Evolutionary conservation across 2,329 filamentous ascomycete species (phyloP).

Genomic region (Aureobasidium subglaciale): DNA sequence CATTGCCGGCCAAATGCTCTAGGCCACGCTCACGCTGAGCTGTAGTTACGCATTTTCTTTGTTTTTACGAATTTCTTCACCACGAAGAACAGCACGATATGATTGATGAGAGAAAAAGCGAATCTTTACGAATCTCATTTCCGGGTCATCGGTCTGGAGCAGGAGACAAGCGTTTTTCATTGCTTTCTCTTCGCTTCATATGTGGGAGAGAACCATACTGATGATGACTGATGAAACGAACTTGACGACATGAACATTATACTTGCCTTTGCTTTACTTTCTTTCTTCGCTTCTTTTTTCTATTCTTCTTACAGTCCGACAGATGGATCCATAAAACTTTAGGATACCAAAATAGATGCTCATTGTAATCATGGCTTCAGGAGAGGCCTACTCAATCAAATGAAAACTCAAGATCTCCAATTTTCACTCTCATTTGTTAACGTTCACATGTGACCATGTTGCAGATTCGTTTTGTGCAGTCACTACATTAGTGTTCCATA

Average conservation of each 20-base stretch:
- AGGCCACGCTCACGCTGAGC: neutral
- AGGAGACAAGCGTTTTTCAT: neutral
- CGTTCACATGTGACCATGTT: too few species aligned
- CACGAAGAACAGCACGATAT: neutral
- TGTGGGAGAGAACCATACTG: constrained; percentile 1
- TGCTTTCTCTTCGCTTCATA: constrained; percentile 2
- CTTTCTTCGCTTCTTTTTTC: constrained; percentile 4
- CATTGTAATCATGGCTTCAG: constrained; percentile 11
- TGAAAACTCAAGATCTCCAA: neutral
- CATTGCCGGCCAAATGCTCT: constrained; percentile 16
- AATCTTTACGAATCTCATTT: constrained; percentile 12
- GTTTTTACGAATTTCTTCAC: constrained; percentile 7
- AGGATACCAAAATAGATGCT: constrained; percentile 7
- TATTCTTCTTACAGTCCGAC: constrained; percentile 7
- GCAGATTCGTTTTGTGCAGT: too few species aligned
- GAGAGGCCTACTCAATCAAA: neutral
- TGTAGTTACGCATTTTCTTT: constrained; percentile 8
- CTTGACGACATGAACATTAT: constrained; percentile 2
- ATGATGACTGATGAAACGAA: constrained; percentile 9
- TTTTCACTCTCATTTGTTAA: too few species aligned
- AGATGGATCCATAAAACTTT: neutral
- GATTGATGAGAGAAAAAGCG: constrained; percentile 13
- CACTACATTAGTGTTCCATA: too few species aligned
- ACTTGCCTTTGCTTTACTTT: neutral
- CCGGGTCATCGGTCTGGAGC: neutral